Evolutionary conservation across 225 moss, liverwort and hornwort genomes (phyloP), one percentile per base, ranked within the genome.

Genomic region (Marchantia polymorpha): DNA sequence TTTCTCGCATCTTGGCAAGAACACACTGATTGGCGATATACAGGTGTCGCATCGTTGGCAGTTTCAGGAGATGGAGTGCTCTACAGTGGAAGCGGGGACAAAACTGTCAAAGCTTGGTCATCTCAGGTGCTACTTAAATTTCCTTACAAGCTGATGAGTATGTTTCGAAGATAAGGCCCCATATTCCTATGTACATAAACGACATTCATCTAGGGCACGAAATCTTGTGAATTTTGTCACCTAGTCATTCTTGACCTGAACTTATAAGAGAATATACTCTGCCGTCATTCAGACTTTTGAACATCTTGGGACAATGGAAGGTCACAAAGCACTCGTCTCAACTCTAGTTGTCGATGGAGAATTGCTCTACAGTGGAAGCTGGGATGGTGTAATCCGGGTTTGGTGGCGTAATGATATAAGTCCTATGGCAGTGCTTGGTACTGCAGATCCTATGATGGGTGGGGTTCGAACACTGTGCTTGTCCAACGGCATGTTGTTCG

Each of bases 391-490:
- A n/a, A 88, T 99, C 70, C 88, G 89, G 73, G 83, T 94, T 48
- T 99, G 97, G 97, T 99, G 94, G 94, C 92, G 94, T 78, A 84
- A 85, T 68, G 94, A 99, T 82, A 89, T 94, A 52, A 94, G 86
- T 84, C 84, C 82, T 58, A 85, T 99, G 82, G 76, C 89, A 67
- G 79, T 80, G 50, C 85, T 99, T 55, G 90, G 87, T 77, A 74
- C 86, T 52, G 77, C 80, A 13, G 69, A 76, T 30, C 78, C 78
- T 74, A 74, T 86, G 75, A 64, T 86, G 58, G 87, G 91, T 73
- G 91, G 90, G 52, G 89, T 99, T 60, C 93, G 94, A 77, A 83
- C 84, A 78, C 83, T 99, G 13, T 89, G 85, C 83, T 85, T 90
- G 82, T 78, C 81, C 39, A 86, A 54, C 76, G 87, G 88, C 59